Conservation (phyloP, 306 rosid species). For the Sphenostylis stenocarpa region DNA sequence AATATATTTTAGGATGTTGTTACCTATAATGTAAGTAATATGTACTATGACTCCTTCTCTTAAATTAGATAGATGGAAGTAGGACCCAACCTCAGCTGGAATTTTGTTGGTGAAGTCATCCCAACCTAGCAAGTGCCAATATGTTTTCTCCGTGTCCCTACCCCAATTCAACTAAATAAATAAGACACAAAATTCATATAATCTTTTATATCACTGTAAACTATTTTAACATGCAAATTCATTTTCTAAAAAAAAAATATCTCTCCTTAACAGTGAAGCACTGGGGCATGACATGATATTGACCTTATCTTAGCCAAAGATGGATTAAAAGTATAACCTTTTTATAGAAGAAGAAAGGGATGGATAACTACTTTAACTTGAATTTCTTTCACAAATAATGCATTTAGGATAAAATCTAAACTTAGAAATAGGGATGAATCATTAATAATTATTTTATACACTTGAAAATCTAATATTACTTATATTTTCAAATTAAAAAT, state of each 20-base stretch:
- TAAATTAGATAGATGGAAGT: too few species aligned
- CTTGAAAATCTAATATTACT: too few species aligned
- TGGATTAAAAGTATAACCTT: neutral
- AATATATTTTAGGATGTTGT: too few species aligned
- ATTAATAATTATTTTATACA: too few species aligned
- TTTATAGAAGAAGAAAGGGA: neutral
- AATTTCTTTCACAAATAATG: neutral
- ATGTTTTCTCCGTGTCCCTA: neutral
- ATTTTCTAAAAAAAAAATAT: neutral
- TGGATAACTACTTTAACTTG: neutral
- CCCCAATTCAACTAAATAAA: neutral
- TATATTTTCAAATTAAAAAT: too few species aligned
- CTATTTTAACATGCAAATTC: conserved; percentile 1
- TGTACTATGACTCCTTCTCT: too few species aligned
- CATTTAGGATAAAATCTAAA: too few species aligned
- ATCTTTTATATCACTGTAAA: neutral
- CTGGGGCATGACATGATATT: neutral
- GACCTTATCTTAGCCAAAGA: neutral
- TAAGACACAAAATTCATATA: neutral
- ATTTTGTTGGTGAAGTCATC: too few species aligned
- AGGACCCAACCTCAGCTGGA: too few species aligned
- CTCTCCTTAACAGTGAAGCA: conserved; percentile 18
- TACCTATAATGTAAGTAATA: too few species aligned
- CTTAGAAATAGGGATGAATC: too few species aligned
- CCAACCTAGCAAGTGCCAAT: neutral